phyloP scores from a whole-genome alignment of 129 eudicot species.

The Helianthus tuberosus region DNA sequence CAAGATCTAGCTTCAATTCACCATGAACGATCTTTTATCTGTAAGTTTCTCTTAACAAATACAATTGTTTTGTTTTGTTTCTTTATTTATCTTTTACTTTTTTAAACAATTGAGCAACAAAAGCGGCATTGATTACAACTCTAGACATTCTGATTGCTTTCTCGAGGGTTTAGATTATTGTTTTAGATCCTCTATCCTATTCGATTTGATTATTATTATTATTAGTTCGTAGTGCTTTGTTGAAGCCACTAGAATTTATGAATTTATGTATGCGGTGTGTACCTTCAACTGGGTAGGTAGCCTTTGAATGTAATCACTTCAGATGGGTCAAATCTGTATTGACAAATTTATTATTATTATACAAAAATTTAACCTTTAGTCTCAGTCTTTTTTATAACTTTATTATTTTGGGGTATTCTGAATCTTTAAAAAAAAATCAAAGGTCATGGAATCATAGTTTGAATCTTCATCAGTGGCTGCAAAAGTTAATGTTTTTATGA shows the following conservation, averaged over 20 bases:
- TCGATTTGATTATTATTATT: background rate
- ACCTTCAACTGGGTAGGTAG: background rate
- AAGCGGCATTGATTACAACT: conserved; percentile 27
- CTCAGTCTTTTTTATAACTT: background rate
- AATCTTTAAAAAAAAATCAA: conserved; percentile 1
- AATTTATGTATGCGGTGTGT: conserved; percentile 3
- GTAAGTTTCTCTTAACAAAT: conserved; percentile 34
- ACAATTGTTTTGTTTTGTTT: background rate
- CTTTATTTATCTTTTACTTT: too few relatives aligned
- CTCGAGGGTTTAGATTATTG: background rate
- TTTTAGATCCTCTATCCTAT: conserved; percentile 1
- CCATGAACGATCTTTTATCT: conserved; percentile 79
- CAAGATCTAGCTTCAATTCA: conserved; percentile 36
- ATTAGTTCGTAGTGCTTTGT: background rate
- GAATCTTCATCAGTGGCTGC: background rate
- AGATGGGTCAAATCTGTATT: conserved; percentile 13
- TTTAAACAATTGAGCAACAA: conserved; percentile 3
- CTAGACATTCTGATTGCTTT: too few relatives aligned
- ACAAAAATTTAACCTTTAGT: background rate
- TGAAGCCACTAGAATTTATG: conserved; percentile 18
- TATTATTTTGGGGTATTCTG: conserved; percentile 13
- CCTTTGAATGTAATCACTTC: conserved; percentile 10
- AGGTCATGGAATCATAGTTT: background rate
- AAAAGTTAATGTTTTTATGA: background rate
- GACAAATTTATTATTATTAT: background rate